Conservation (phyloP, 2,329 filamentous ascomycete genomes). For the Sporothrix globosa region DNA sequence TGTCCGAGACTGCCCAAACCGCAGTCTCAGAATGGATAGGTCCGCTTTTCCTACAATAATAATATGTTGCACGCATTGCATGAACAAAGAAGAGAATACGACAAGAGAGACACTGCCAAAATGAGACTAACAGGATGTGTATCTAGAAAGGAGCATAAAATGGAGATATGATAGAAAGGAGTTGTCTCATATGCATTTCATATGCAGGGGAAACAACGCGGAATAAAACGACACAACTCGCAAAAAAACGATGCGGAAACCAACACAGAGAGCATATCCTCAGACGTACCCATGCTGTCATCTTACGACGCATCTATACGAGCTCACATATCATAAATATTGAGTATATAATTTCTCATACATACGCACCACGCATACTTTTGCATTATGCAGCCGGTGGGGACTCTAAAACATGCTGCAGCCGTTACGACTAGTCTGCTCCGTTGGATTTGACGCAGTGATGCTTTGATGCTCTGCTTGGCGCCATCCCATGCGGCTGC, state of each 20-base stretch:
- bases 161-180: not conserved
- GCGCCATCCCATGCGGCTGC: not conserved
- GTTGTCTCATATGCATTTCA: constrained; percentile 13
- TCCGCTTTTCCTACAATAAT: not conserved
- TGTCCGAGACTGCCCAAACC: not conserved
- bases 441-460: not conserved
- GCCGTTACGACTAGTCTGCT: not conserved
- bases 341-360: not conserved
- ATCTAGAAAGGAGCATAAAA: constrained; percentile 1
- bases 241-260: not conserved
- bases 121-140: not conserved
- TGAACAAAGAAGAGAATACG: not conserved
- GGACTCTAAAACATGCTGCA: constrained; percentile 1
- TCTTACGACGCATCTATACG: not conserved
- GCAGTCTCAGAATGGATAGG: constrained; percentile 4
- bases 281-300: not conserved
- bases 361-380: not conserved
- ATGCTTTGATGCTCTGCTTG: not conserved
- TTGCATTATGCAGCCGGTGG: not conserved
- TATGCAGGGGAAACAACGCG: constrained; percentile 17
- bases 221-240: not conserved
- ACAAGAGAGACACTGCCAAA: not conserved
- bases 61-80: constrained; percentile 1
- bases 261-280: not conserved
- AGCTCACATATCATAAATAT: not conserved